Evolutionary conservation across 306 rosid genomes (phyloP).

Genomic region (Corylus avellana): DNA sequence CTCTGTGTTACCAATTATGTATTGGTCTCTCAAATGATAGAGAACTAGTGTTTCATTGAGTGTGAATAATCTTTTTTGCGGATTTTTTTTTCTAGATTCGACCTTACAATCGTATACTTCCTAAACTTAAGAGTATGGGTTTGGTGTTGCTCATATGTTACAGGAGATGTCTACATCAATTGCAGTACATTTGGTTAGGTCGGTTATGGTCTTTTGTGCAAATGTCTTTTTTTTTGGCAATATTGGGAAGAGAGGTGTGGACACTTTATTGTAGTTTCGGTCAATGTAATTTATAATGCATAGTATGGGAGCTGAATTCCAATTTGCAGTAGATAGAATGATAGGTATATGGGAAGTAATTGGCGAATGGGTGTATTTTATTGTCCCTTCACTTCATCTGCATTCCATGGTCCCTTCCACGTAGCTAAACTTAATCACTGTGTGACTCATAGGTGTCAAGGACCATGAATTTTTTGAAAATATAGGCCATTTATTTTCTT

Average conservation of each 20-base stretch:
- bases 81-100: background rate
- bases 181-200: background rate
- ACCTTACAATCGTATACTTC: background rate
- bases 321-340: background rate
- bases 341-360: background rate
- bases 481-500: background rate
- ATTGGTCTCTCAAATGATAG: conserved; percentile 15
- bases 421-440: background rate
- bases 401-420: background rate
- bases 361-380: background rate
- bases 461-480: background rate
- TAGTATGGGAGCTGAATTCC: background rate
- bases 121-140: background rate
- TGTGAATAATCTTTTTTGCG: background rate
- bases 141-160: no score
- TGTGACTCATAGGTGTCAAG: background rate
- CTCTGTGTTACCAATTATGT: background rate
- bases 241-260: background rate
- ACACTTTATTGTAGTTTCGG: background rate
- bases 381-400: background rate
- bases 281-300: background rate
- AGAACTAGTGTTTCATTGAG: background rate
- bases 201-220: background rate
- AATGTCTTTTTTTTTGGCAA: background rate
- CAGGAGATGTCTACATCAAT: background rate